Evolutionary conservation across 2,329 filamentous ascomycete genomes (phyloP).

Genomic region (Podosphaera leucotricha): DNA sequence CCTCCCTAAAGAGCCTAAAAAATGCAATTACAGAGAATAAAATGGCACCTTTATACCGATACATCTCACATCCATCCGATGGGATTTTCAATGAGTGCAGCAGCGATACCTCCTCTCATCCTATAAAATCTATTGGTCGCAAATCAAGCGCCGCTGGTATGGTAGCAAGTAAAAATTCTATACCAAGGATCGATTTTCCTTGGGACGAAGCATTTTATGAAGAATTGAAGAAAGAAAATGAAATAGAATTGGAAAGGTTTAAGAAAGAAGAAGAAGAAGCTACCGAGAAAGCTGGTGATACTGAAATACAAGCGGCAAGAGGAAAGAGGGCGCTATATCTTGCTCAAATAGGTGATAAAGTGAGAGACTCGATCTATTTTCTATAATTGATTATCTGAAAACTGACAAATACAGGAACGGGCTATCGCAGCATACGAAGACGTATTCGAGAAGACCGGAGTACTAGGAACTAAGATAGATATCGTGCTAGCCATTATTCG

Average conservation of each 20-base stretch:
- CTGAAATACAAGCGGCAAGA: constrained; percentile 74
- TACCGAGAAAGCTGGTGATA: constrained; percentile 86
- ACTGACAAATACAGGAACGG: constrained; percentile 45
- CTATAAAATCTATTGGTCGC: constrained; percentile 33
- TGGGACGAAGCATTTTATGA: constrained; percentile 87
- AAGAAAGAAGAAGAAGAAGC: constrained; percentile 86
- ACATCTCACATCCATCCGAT: constrained; percentile 55
- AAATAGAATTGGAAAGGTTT: constrained; percentile 49
- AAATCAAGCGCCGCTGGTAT: constrained; percentile 51
- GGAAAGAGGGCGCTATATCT: constrained; percentile 94
- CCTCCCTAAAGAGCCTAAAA: constrained; percentile 49
- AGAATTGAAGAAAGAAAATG: constrained; percentile 51
- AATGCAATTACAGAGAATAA: constrained; percentile 64
- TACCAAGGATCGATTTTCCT: constrained; percentile 42
- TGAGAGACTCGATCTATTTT: constrained; percentile 18
- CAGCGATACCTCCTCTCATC: constrained; percentile 22
- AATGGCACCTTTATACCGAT: constrained; percentile 72
- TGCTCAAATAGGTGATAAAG: constrained; percentile 90
- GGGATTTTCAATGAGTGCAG: constrained; percentile 27
- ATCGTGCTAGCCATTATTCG: constrained; percentile 90
- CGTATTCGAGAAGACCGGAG: constrained; percentile 89
- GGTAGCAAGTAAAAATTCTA: constrained; percentile 46
- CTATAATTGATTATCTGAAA: background rate
- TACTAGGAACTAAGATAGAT: constrained; percentile 92
- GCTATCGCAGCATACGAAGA: constrained; percentile 80